Conservation (phyloP, 78 protist genomes). For the Monosiga brevicollis region DNA sequence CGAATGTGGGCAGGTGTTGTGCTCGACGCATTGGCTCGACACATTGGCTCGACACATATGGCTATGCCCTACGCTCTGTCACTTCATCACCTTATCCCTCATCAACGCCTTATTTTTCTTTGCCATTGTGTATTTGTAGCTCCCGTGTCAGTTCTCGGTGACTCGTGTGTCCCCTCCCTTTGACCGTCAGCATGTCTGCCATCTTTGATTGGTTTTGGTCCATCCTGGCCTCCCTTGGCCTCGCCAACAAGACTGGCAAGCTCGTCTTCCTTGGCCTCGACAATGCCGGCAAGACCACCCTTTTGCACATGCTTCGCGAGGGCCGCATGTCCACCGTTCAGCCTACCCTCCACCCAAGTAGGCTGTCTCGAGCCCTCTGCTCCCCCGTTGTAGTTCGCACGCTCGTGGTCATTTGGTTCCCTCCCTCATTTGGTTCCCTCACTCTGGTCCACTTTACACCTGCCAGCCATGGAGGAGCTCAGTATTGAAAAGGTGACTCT, state of each 20-base stretch:
- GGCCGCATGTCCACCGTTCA: conserved; percentile 62
- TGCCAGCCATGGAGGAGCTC: conserved; percentile 81
- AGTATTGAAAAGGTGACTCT: conserved; percentile 82
- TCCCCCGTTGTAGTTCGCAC: too few relatives aligned
- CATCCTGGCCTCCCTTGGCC: conserved; percentile 57
- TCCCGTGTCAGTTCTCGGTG: too few relatives aligned
- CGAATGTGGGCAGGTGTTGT: too few relatives aligned
- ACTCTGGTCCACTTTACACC: background rate
- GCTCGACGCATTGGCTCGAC: too few relatives aligned
- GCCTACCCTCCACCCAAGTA: conserved; percentile 92
- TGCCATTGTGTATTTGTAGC: too few relatives aligned
- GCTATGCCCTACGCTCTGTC: too few relatives aligned
- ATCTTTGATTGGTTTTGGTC: conserved; percentile 53
- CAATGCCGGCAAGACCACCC: conserved; percentile 99
- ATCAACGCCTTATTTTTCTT: too few relatives aligned
- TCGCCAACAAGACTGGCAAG: conserved; percentile 83
- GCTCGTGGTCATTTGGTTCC: background rate
- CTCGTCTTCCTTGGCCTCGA: conserved; percentile 99
- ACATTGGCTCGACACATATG: too few relatives aligned
- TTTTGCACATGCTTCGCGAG: conserved; percentile 89
- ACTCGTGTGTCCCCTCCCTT: too few relatives aligned
- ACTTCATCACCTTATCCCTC: too few relatives aligned
- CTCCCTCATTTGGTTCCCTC: background rate
- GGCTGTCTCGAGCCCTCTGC: too few relatives aligned
- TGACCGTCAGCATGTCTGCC: too few relatives aligned